Percentiles rank a stretch among this genome's conserved stretches.
phyloP scores from a whole-genome alignment of 2,329 filamentous ascomycete genomes.

The Diaporthe amygdali region DNA sequence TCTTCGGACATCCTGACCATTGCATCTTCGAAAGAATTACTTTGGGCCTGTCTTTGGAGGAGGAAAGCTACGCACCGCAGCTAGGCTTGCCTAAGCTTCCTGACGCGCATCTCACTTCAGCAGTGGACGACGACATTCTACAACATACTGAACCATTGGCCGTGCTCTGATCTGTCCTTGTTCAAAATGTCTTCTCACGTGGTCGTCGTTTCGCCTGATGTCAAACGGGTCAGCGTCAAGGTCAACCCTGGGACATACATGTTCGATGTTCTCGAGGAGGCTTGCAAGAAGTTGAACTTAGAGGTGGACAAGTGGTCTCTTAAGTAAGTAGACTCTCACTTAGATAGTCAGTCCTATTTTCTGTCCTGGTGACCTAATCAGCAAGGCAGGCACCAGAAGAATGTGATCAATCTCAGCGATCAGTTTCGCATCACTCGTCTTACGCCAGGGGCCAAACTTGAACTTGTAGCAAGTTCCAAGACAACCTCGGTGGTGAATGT shows the following conservation, averaged over 20 bases:
- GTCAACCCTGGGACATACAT: constrained; percentile 82
- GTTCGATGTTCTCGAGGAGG: constrained; percentile 85
- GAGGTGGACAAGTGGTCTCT: constrained; percentile 76
- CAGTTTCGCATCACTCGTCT: constrained; percentile 85
- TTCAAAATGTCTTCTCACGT: constrained; percentile 82
- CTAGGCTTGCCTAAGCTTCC: background rate
- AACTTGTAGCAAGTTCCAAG: constrained; percentile 86
- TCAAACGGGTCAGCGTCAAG: constrained; percentile 81
- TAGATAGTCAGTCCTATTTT: background rate
- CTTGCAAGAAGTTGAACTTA: constrained; percentile 81
- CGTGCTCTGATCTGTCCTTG: background rate
- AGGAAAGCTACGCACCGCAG: background rate
- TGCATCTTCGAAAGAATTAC: background rate
- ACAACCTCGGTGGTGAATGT: constrained; percentile 87
- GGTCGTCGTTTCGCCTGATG: constrained; percentile 81
- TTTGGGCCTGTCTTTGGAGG: background rate
- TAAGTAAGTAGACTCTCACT: constrained; percentile 62
- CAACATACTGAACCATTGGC: background rate
- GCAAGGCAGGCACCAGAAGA: constrained; percentile 74
- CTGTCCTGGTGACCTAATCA: background rate
- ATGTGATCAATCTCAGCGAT: constrained; percentile 82
- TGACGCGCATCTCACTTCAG: background rate
- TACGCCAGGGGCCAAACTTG: constrained; percentile 84
- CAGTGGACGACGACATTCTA: background rate
- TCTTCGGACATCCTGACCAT: background rate